A percentile compares a stretch with the other conserved stretches of the same genome.
Conservation (phyloP, 2,329 filamentous ascomycete species). For the Beauveria varroae region DNA sequence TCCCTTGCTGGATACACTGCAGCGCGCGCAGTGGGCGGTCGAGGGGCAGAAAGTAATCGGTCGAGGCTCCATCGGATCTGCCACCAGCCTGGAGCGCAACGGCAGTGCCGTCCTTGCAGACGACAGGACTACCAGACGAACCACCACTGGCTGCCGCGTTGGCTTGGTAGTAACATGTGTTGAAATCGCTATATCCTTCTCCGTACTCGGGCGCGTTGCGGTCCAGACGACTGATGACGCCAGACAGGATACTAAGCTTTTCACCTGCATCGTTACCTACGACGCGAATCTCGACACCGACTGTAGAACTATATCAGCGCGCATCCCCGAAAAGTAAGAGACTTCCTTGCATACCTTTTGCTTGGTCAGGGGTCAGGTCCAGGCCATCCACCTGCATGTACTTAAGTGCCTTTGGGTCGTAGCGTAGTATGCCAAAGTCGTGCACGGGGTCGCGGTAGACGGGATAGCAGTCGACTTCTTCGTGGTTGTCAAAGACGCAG, state of each 20-base stretch:
- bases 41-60: conserved; percentile 92
- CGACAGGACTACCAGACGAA: conserved; percentile 95
- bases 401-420: conserved; percentile 92
- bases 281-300: conserved; percentile 90
- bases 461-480: conserved; percentile 89
- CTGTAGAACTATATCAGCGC: conserved; percentile 28
- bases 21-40: conserved; percentile 85
- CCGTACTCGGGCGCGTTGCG: conserved; percentile 97
- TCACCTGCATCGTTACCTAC: conserved; percentile 98
- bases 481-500: conserved; percentile 97
- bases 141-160: conserved; percentile 94
- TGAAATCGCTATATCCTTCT: conserved; percentile 98
- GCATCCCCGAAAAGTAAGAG: neutral
- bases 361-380: conserved; percentile 74
- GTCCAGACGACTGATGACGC: conserved; percentile 92
- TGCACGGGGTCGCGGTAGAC: conserved; percentile 98
- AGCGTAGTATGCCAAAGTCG: conserved; percentile 94
- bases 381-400: conserved; percentile 88
- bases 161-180: conserved; percentile 91
- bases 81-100: conserved; percentile 92
- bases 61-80: conserved; percentile 87
- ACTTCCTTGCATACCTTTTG: conserved; percentile 45
- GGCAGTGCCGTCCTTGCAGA: conserved; percentile 88
- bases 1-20: conserved; percentile 70
- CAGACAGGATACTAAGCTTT: conserved; percentile 94